Evolutionary conservation across 1,139 yeast species (phyloP).

Genomic region (Zygosaccharomyces sapae): DNA sequence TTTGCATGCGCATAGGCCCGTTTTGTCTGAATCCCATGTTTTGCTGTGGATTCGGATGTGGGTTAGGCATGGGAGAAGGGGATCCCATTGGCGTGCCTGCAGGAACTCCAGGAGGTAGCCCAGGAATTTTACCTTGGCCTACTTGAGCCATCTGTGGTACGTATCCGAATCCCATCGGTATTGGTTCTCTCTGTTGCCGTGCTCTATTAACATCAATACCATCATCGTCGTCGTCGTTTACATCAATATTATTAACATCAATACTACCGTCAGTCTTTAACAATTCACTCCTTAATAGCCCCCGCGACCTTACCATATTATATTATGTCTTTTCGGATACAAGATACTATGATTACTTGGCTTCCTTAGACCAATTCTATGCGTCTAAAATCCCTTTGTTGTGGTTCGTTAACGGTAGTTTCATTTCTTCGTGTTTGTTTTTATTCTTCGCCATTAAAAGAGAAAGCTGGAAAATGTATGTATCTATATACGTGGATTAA

Average conservation of each 20-base stretch:
- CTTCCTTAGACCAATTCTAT: background rate
- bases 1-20: conserved; percentile 1
- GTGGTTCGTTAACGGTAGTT: background rate
- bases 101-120: conserved; percentile 21
- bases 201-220: background rate
- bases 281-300: conserved; percentile 34
- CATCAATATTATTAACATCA: conserved; percentile 42
- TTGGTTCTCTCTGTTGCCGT: conserved; percentile 10
- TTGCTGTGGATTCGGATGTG: background rate
- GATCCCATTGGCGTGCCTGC: conserved; percentile 10
- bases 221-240: conserved; percentile 36
- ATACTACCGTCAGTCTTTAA: conserved; percentile 37
- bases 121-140: conserved; percentile 6
- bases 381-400: background rate
- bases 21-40: background rate
- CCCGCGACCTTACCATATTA: conserved; percentile 2
- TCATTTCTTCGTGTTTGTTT: conserved; percentile 2
- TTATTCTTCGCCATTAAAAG: background rate
- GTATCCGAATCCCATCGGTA: conserved; percentile 8
- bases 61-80: background rate
- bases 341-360: background rate
- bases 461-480: background rate
- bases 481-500: conserved; percentile 2
- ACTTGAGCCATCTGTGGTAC: conserved; percentile 6
- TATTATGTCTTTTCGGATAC: too few species aligned